Conservation (phyloP, 139 green algal species). For the Chlorella sp. region DNA sequence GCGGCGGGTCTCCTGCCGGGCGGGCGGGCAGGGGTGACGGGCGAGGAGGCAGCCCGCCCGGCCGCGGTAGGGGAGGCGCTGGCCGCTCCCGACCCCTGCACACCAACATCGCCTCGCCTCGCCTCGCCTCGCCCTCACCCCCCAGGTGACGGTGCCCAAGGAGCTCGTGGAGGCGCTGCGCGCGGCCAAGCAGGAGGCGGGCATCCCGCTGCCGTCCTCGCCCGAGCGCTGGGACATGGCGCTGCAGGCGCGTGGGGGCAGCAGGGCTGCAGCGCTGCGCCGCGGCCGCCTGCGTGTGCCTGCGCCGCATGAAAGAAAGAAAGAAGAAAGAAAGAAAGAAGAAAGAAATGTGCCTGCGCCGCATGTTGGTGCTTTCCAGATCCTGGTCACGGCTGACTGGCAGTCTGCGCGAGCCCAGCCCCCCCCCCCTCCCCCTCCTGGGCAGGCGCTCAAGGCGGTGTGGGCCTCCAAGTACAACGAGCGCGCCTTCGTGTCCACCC, state of each 20-base stretch:
- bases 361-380: too few species aligned
- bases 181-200: conserved; percentile 62
- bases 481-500: conserved; percentile 77
- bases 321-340: too few species aligned
- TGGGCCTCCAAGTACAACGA: conserved; percentile 99
- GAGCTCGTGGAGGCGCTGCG: conserved; percentile 65
- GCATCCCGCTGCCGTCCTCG: conserved; percentile 77
- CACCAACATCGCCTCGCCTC: neutral
- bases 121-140: neutral
- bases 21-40: too few species aligned
- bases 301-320: too few species aligned
- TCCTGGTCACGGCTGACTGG: too few species aligned
- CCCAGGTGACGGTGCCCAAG: conserved; percentile 53
- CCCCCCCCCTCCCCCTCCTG: conserved; percentile 1
- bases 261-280: too few species aligned
- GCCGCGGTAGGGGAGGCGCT: too few species aligned
- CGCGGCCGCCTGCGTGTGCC: too few species aligned
- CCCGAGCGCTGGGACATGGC: conserved; percentile 75
- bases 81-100: too few species aligned
- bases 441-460: conserved; percentile 73
- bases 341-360: too few species aligned
- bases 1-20: too few species aligned
- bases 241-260: conserved; percentile 53
- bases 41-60: too few species aligned
- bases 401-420: neutral